phyloP scores from a whole-genome alignment of 169 alveolate genomes.

The Haemoproteus tartakovskyi region DNA sequence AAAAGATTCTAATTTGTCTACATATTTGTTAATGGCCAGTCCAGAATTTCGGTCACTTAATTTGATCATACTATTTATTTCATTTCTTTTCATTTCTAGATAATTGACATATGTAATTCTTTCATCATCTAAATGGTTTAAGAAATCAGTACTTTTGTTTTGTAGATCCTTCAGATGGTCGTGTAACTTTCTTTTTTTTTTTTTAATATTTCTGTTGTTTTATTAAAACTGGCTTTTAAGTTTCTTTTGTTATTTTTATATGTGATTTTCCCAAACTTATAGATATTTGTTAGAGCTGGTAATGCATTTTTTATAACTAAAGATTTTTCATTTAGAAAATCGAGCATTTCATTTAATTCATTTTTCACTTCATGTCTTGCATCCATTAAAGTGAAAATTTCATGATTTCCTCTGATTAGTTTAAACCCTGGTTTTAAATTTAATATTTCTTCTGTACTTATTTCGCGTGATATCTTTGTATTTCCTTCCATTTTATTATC shows the following conservation, averaged over 20 bases:
- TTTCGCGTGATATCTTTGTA: neutral
- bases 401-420: slow-evolving; percentile 37
- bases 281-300: slow-evolving; percentile 24
- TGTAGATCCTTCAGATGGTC: slow-evolving; percentile 28
- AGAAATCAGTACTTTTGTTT: slow-evolving; percentile 37
- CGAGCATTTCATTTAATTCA: slow-evolving; percentile 33
- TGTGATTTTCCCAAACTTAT: slow-evolving; percentile 55
- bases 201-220: slow-evolving; percentile 13
- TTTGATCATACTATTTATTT: slow-evolving; percentile 43
- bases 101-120: slow-evolving; percentile 39
- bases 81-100: slow-evolving; percentile 48
- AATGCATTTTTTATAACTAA: slow-evolving; percentile 31
- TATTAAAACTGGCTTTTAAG: slow-evolving; percentile 29
- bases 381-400: slow-evolving; percentile 32
- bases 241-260: slow-evolving; percentile 53
- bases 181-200: slow-evolving; percentile 18
- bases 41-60: slow-evolving; percentile 61
- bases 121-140: slow-evolving; percentile 38
- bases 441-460: neutral
- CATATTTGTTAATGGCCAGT: slow-evolving; percentile 33
- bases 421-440: slow-evolving; percentile 50
- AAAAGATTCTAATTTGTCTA: slow-evolving; percentile 52
- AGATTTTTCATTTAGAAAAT: slow-evolving; percentile 18
- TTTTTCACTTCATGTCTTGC: slow-evolving; percentile 51
- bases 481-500: neutral